Evolutionary conservation across 1,139 yeast genomes (phyloP).

Genomic region (Scheffersomyces stambukii): DNA sequence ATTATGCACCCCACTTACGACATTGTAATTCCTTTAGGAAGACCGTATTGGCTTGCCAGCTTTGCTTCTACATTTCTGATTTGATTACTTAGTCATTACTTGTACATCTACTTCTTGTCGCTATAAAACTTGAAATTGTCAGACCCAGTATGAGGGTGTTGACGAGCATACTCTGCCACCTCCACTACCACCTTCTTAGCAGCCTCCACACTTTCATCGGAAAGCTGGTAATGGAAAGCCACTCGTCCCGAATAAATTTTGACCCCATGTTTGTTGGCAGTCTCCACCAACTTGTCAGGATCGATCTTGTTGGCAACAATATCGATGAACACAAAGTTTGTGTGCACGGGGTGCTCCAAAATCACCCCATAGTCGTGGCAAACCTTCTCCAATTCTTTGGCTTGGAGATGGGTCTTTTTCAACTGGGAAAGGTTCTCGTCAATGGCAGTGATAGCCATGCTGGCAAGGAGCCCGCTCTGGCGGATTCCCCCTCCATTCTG

Average conservation of each 20-base stretch:
- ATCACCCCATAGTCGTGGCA: conserved; percentile 46
- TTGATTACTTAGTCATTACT: too few relatives aligned
- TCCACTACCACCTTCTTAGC: conserved; percentile 60
- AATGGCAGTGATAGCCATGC: conserved; percentile 78
- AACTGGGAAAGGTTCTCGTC: conserved; percentile 67
- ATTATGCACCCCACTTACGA: too few relatives aligned
- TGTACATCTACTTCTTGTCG: conserved; percentile 6
- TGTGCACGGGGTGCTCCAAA: conserved; percentile 73
- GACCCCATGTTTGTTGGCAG: conserved; percentile 47
- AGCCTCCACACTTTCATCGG: conserved; percentile 60
- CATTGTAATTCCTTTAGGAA: too few relatives aligned
- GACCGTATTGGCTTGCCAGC: too few relatives aligned
- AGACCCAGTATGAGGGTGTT: conserved; percentile 19
- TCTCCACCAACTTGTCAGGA: conserved; percentile 42
- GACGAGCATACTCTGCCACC: conserved; percentile 42
- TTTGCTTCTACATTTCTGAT: too few relatives aligned
- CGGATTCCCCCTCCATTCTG: conserved; percentile 96
- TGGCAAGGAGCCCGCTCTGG: conserved; percentile 79
- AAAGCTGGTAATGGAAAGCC: conserved; percentile 82
- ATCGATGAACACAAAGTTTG: conserved; percentile 84
- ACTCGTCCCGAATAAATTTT: conserved; percentile 71
- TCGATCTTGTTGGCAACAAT: conserved; percentile 55
- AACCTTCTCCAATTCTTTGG: conserved; percentile 61
- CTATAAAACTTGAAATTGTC: conserved; percentile 8
- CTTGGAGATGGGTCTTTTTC: conserved; percentile 61